Percentiles rank a stretch among this genome's conserved stretches.
Conservation (phyloP, 2,329 filamentous ascomycete species). For the Fusarium burgessii region DNA sequence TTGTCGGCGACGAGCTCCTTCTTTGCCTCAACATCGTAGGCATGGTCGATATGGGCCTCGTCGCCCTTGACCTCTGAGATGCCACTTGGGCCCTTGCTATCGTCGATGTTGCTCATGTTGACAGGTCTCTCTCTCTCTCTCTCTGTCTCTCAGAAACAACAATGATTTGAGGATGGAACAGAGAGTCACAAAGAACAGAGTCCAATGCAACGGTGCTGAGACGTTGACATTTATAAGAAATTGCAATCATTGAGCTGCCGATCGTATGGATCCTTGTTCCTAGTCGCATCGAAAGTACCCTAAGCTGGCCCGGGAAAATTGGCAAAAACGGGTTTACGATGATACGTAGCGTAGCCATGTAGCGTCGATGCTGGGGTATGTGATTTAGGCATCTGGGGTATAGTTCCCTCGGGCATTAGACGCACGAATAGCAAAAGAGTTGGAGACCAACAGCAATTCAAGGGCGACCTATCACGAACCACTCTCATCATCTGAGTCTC, state of each 20-base stretch:
- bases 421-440: constrained; percentile 35
- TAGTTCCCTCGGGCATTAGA: constrained; percentile 12
- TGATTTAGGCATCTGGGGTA: constrained; percentile 43
- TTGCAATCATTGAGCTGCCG: background rate
- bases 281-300: constrained; percentile 5
- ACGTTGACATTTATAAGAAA: constrained; percentile 21
- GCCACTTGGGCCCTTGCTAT: constrained; percentile 22
- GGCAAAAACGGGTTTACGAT: constrained; percentile 11
- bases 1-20: constrained; percentile 25
- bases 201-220: constrained; percentile 12
- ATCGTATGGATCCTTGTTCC: background rate
- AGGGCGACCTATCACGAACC: background rate
- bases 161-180: constrained; percentile 14
- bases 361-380: constrained; percentile 3
- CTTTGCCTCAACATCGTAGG: constrained; percentile 38
- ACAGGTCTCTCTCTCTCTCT: background rate
- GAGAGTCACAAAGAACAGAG: background rate
- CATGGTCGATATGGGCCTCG: constrained; percentile 33
- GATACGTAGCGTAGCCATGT: constrained; percentile 13
- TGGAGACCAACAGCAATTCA: background rate
- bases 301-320: constrained; percentile 2
- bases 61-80: constrained; percentile 28
- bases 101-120: constrained; percentile 34
- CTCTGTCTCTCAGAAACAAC: constrained; percentile 1
- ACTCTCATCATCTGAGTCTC: too few relatives aligned